Base-by-base conservation (phyloP, 192 early-diverging fungal species). In the Backusella luteola region DNA sequence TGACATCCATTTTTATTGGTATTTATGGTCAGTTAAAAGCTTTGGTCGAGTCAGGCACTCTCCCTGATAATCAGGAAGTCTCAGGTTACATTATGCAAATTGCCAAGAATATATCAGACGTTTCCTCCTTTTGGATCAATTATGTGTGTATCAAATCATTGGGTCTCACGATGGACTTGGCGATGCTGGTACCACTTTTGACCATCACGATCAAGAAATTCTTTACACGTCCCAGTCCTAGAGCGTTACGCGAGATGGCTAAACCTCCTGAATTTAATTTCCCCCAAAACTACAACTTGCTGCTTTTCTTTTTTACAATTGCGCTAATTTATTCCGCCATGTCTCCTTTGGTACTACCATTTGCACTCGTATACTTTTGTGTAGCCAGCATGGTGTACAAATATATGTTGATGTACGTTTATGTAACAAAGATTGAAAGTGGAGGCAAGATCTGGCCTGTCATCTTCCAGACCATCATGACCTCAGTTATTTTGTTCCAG, bases 101-200 rank as follows among this genome's bases (percentile, higher is more conserved):
- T 52, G 80, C 80, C 49, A 74, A 71, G 35, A 81, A 81, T 19
- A 67, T 89, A 19, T 71, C 84, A 19, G 82, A 84, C 42, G 83
- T 89, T 38, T 90, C 90, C 12, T 81, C 89, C 73, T 94, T 94
- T 80, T 94, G 93, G 93, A 92, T 92, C 6, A 87, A 89, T n/a
- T 93, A 92, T 76, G 87, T 93, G 21, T 90, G 91, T 44, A 81
- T 92, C 23, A 85, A 88, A 68, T 89, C 87, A 32, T 78, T 93
- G 39, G 89, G 88, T 38, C 86, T 89, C 4, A 86, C 90, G 56
- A 73, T 93, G 71, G 92, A 94, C 78, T 81, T 94, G 71, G 89
- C 87, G n/a, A 92, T 93, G 83, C 49, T 90, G 1, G 76, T 92
- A 11, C 86, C 90, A 68, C 76, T 94, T 46, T 32, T 84, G 5